Conservation (phyloP, 2,329 filamentous ascomycete genomes). For the Cladosporium sp. region DNA sequence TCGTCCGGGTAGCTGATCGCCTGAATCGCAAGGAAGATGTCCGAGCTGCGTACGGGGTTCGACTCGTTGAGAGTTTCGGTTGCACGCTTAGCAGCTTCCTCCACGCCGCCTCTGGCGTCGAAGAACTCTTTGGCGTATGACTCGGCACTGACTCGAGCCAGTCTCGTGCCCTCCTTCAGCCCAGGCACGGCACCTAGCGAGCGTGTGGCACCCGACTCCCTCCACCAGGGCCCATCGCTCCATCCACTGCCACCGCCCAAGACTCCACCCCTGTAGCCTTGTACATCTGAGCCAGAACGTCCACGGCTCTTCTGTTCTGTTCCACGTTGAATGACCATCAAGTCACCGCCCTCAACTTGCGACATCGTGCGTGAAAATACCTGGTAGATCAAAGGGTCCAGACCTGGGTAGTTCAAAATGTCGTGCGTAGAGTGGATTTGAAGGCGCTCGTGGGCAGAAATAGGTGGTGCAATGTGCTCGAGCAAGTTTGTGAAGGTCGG, state of each 20-base stretch:
- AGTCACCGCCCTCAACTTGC: slow-evolving; percentile 95
- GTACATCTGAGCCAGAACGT: slow-evolving; percentile 56
- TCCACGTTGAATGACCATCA: slow-evolving; percentile 90
- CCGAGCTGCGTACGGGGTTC: slow-evolving; percentile 86
- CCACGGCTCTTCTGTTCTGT: slow-evolving; percentile 68
- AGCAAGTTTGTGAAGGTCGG: slow-evolving; percentile 94
- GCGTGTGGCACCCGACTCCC: slow-evolving; percentile 58
- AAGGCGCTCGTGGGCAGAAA: slow-evolving; percentile 92
- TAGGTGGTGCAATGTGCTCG: slow-evolving; percentile 91
- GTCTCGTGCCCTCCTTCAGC: slow-evolving; percentile 80
- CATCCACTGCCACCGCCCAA: slow-evolving; percentile 59
- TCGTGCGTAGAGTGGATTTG: slow-evolving; percentile 98
- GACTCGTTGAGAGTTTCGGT: slow-evolving; percentile 73
- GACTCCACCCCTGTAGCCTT: slow-evolving; percentile 47
- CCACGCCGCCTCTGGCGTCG: slow-evolving; percentile 69
- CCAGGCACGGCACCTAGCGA: slow-evolving; percentile 78
- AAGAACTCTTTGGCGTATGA: slow-evolving; percentile 85
- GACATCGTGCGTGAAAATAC: slow-evolving; percentile 96
- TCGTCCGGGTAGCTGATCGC: slow-evolving; percentile 67
- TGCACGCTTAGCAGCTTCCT: slow-evolving; percentile 73
- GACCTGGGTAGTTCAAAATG: slow-evolving; percentile 85
- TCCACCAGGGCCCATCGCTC: slow-evolving; percentile 97
- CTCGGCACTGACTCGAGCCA: slow-evolving; percentile 85
- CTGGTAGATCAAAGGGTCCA: slow-evolving; percentile 86
- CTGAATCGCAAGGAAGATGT: slow-evolving; percentile 95